Evolutionary conservation across 2,329 filamentous ascomycete genomes (phyloP), one percentile per base, ranked within the genome.

Genomic region (Dothiorella sarmentorum): DNA sequence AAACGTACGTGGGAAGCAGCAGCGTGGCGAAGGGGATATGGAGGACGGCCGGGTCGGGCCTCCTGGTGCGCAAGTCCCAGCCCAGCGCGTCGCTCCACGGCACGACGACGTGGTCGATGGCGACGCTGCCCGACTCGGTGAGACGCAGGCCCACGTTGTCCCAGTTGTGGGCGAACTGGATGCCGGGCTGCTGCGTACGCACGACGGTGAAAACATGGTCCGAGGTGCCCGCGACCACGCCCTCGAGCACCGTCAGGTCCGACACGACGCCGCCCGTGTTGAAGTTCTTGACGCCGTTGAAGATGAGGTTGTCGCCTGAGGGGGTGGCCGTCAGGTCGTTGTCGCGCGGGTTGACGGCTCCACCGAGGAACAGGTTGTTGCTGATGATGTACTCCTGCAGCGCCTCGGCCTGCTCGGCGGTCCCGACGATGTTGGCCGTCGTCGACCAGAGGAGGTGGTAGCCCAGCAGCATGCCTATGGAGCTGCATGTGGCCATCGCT

Each of bases 221-320:
- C 4, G 78, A 75, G 0, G 83, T 85, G 17, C 76, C 80, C 5
- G 82, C 78, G n/a, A 80, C 73, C 0, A 84, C 80, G 18, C 85
- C 85, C 64, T 88, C 85, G 0, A 88, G 76, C 0, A 88, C 83
- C 0, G 84, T 87, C 18, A 88, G 71, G 60, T 88, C 85, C 0
- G 84, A 86, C 2, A 88, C 76, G 0, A 86, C 84, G 24, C 85
- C 85, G 0, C 85, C 85, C 0, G 85, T 88, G 66, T 85, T 88
- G 75, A 88, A 88, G 70, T 82, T 77, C 69, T 88, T 88, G 69
- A 77, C 78, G 1, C 85, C 84, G 60, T 82, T 81, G 69, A 85
- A 87, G 2, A 85, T 67, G 13, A 87, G 68, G 2, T 78, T 71
- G 3, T 84, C 80, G 1, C 80, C 82, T 1, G 83, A 76, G 1